Percentiles rank a stretch among this genome's conserved stretches.
phyloP scores from a whole-genome alignment of 2,329 filamentous ascomycete genomes.

The Ophiostoma sp. region DNA sequence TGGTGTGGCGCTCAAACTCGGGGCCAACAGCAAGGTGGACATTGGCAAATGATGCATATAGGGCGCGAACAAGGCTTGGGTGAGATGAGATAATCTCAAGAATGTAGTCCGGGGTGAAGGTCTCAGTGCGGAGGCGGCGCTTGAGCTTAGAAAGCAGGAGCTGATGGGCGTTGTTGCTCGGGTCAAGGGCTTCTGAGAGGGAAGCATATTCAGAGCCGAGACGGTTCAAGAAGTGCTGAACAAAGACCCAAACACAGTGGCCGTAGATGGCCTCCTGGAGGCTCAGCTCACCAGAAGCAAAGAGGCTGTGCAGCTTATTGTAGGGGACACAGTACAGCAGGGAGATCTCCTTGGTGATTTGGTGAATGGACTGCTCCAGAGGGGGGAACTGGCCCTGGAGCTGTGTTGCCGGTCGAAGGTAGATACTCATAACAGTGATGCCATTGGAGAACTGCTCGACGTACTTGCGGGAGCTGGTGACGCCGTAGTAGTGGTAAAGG shows the following conservation, averaged over 20 bases:
- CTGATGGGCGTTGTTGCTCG: slow-evolving; percentile 75
- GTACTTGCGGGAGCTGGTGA: slow-evolving; percentile 95
- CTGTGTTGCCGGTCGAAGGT: slow-evolving; percentile 68
- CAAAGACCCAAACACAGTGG: slow-evolving; percentile 95
- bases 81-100: slow-evolving; percentile 93
- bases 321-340: slow-evolving; percentile 96
- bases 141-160: slow-evolving; percentile 91
- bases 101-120: slow-evolving; percentile 97
- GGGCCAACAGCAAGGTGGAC: slow-evolving; percentile 62
- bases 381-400: slow-evolving; percentile 58
- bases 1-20: slow-evolving; percentile 46
- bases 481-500: slow-evolving; percentile 96
- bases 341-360: slow-evolving; percentile 98
- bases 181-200: slow-evolving; percentile 72
- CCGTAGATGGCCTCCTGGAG: slow-evolving; percentile 96
- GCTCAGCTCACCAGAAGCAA: slow-evolving; percentile 78
- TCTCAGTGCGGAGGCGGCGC: slow-evolving; percentile 89
- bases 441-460: slow-evolving; percentile 99
- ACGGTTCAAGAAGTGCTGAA: slow-evolving; percentile 96
- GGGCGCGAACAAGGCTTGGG: slow-evolving; percentile 74
- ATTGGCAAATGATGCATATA: slow-evolving; percentile 89
- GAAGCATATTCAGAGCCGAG: slow-evolving; percentile 89
- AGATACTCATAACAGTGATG: slow-evolving; percentile 93
- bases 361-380: slow-evolving; percentile 91
- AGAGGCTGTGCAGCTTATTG: slow-evolving; percentile 90